Percentiles rank a stretch among this genome's conserved stretches.
These are phyloP conservation scores for Castanopsis chinensis DNA, from an alignment of 306 rosid genomes.

Conservation along the genomic window DNA sequence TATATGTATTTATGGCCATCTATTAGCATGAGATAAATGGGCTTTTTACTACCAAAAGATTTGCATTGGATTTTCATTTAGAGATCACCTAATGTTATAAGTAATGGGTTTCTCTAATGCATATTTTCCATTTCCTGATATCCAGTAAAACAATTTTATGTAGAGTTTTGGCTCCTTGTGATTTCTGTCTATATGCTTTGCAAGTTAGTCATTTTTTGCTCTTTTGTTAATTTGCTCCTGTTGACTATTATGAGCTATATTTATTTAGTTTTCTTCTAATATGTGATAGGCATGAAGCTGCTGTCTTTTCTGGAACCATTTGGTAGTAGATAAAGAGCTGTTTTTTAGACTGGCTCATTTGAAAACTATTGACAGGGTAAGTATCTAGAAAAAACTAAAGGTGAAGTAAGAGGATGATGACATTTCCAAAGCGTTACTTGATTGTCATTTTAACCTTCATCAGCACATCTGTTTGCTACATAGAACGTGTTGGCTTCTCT, in stretches of 20 bases:
- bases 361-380: background rate
- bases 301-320: conserved; percentile 1
- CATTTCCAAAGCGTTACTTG: conserved; percentile 68
- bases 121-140: background rate
- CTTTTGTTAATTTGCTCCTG: background rate
- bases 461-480: conserved; percentile 87
- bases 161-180: background rate
- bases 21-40: background rate
- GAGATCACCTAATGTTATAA: background rate
- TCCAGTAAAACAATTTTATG: background rate
- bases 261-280: background rate
- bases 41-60: background rate
- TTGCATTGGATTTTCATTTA: background rate
- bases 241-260: background rate
- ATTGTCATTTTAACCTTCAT: conserved; percentile 84
- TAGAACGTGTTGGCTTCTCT: conserved; percentile 93
- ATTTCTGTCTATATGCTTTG: background rate
- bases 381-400: background rate
- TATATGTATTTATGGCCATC: background rate
- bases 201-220: background rate
- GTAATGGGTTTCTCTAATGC: background rate
- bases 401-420: conserved; percentile 39
- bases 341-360: background rate
- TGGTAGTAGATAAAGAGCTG: background rate
- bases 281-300: background rate